Evolutionary conservation across 352 stramenopile genomes (phyloP).

Genomic region (Phytopythium aichiense): DNA sequence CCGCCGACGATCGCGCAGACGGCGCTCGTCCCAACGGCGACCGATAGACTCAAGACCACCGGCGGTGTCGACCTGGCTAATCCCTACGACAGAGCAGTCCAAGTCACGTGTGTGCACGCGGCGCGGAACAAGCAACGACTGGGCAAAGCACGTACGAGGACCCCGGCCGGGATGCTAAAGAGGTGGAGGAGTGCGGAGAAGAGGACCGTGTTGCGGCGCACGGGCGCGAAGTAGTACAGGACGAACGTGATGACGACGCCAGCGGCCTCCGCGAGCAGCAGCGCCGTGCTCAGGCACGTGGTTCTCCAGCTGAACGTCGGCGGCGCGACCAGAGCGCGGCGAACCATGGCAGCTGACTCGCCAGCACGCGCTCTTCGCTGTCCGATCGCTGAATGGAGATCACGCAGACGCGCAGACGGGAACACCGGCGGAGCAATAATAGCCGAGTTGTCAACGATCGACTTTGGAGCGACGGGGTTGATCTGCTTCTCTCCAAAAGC

Average conservation of each 20-base stretch:
- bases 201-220: constrained; percentile 32
- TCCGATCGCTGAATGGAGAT: not conserved
- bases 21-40: constrained; percentile 44
- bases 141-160: constrained; percentile 25
- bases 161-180: constrained; percentile 34
- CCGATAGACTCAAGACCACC: constrained; percentile 48
- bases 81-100: constrained; percentile 18
- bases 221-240: constrained; percentile 31
- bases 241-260: constrained; percentile 33
- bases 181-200: constrained; percentile 31
- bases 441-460: not conserved
- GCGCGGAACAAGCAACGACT: not conserved
- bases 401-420: not conserved
- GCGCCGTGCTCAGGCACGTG: constrained; percentile 28
- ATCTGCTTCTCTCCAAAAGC: not conserved
- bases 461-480: not conserved
- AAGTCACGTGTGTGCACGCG: not conserved
- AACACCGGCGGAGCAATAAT: not conserved
- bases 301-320: constrained; percentile 43
- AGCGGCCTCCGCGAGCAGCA: constrained; percentile 39
- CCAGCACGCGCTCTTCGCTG: not conserved
- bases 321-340: constrained; percentile 21
- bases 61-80: constrained; percentile 46
- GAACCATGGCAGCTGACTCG: not conserved
- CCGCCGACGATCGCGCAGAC: constrained; percentile 45